A percentile compares a stretch with the other conserved stretches of the same genome.
These are phyloP conservation scores for Eutrema salsugineum DNA, from an alignment of 441 rosid species.

Conservation along the genomic window DNA sequence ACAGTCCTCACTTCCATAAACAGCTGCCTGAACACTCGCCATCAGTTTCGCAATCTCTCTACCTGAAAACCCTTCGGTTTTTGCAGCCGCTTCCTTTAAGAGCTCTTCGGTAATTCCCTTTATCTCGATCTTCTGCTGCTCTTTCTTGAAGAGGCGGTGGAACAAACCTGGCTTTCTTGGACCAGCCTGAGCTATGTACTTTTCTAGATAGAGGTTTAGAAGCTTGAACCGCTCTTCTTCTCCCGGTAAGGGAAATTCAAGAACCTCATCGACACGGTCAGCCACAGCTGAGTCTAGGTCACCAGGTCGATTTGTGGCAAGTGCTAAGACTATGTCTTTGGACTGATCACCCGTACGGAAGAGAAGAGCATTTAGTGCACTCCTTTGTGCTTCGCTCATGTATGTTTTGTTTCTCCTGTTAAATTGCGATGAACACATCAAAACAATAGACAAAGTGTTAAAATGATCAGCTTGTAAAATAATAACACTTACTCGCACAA, in stretches of 20 bases:
- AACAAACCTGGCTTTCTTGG: slow-evolving; percentile 57
- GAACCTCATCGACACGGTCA: slow-evolving; percentile 84
- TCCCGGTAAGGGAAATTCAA: slow-evolving; percentile 88
- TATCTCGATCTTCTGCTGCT: slow-evolving; percentile 68
- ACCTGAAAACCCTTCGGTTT: slow-evolving; percentile 82
- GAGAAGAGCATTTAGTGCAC: slow-evolving; percentile 93
- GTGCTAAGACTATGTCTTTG: slow-evolving; percentile 90
- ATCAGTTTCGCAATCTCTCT: slow-evolving; percentile 82
- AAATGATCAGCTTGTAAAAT: background rate
- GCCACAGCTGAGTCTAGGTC: slow-evolving; percentile 94
- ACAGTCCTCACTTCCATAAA: slow-evolving; percentile 77
- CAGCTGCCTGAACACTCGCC: slow-evolving; percentile 90
- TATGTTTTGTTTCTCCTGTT: slow-evolving; percentile 89
- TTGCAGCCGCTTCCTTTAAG: slow-evolving; percentile 73
- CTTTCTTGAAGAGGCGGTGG: slow-evolving; percentile 52
- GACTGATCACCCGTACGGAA: slow-evolving; percentile 94
- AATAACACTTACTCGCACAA: slow-evolving; percentile 80
- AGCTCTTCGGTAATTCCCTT: slow-evolving; percentile 68
- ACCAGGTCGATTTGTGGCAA: slow-evolving; percentile 92
- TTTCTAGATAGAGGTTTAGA: slow-evolving; percentile 76
- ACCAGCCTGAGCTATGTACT: slow-evolving; percentile 81
- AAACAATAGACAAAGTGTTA: background rate
- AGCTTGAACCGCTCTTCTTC: slow-evolving; percentile 84
- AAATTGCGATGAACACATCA: slow-evolving; percentile 12
- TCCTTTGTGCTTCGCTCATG: slow-evolving; percentile 98